Conservation (phyloP, 208 protist species). For the Acanthamoeba castellanii region DNA sequence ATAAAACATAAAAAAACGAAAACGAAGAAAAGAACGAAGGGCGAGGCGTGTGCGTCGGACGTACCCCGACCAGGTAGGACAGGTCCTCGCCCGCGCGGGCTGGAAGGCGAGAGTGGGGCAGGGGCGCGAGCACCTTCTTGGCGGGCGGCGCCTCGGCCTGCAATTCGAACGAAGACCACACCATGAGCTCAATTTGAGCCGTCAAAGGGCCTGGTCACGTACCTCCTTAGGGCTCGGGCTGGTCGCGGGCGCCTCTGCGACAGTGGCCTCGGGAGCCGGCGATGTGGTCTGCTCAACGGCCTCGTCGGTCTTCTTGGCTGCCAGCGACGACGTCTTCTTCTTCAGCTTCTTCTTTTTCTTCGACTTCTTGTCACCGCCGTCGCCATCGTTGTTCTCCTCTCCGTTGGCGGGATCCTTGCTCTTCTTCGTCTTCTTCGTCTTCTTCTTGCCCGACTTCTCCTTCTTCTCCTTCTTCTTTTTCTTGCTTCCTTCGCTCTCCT, state of each 20-base stretch:
- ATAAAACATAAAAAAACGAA: neutral
- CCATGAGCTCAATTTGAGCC: too few relatives aligned
- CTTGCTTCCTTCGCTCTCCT: neutral
- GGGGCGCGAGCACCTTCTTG: neutral
- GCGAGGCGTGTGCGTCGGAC: neutral
- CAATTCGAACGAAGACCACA: too few relatives aligned
- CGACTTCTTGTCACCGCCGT: neutral
- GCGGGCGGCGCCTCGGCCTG: neutral
- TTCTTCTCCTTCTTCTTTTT: neutral
- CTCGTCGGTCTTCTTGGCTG: neutral
- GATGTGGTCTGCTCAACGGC: too few relatives aligned
- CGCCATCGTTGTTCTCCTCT: too few relatives aligned
- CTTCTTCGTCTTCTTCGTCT: neutral
- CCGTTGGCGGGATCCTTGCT: neutral
- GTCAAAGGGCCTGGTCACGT: too few relatives aligned
- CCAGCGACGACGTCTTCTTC: neutral
- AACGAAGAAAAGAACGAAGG: too few relatives aligned
- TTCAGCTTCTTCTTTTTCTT: neutral
- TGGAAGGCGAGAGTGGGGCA: neutral
- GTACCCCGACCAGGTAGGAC: conserved; percentile 16
- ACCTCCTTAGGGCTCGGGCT: neutral
- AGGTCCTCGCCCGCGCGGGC: neutral
- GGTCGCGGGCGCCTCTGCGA: neutral
- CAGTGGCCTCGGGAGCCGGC: neutral
- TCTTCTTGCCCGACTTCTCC: neutral